Evolutionary conservation across 2,329 filamentous ascomycete genomes (phyloP), one percentile per base, ranked within the genome.

Genomic region (Fusarium dlaminii): DNA sequence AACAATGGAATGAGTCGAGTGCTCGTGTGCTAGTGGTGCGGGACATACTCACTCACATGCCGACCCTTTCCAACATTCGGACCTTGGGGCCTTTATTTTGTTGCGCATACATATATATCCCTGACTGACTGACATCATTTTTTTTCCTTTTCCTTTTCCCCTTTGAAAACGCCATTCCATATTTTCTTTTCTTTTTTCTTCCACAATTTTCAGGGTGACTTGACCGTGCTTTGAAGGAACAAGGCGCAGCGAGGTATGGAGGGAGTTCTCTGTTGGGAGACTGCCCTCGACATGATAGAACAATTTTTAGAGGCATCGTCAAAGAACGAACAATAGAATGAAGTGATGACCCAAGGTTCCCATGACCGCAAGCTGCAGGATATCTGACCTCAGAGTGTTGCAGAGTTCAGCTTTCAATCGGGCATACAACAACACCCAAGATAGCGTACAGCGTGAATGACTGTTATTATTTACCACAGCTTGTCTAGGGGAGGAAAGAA

Each of bases 241-340:
- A 72, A 70, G 75, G 66, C 66, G 70, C 62, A 68, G 64, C 46
- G 62, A 66, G 66, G 62, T 45, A 74, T 65, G 70, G 70, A 74
- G 64, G 72, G 64, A 70, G 55, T 43, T 58, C 51, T 52, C 24
- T 40, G 43, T 48, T 63, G 54, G 64, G 56, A 70, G 58, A 54
- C 63, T 43, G 45, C 45, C 30, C 56, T 45, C 51, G 66, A 73
- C 48, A 75, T 46, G 49, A 75, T 78, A 78, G 75, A 77, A 73
- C 63, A 62, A 60, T 56, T 61, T 69, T 73, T 77, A 73, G 73
- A 69, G 67, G 61, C 37, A 60, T 69, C 68, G 61, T 76, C 64
- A 61, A 65, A 60, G 59, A 69, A 75, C 65, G 65, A 72, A 66
- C 64, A 66, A 55, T 62, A 66, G 62, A 72, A 78, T 56, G 76